Evolutionary conservation across 148 eudicot genomes (phyloP).

Genomic region (Persicaria maculosa): DNA sequence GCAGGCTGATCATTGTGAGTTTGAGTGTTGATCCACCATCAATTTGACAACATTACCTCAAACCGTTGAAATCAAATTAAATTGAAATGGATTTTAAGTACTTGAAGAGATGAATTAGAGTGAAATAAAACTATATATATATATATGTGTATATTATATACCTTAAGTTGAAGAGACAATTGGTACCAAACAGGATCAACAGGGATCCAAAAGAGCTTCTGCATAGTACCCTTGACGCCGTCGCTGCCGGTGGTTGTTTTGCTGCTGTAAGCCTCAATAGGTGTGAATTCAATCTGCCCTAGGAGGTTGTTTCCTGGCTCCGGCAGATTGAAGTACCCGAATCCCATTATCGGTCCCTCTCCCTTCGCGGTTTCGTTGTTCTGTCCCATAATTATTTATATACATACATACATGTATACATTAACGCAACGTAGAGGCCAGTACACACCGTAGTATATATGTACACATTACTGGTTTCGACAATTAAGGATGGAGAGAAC

Average conservation of each 20-base stretch:
- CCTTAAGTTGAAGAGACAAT: background rate
- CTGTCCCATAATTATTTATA: background rate
- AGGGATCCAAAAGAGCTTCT: background rate
- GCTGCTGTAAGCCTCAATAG: background rate
- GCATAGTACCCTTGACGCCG: background rate
- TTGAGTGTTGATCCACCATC: too few species aligned
- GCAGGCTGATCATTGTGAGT: too few species aligned
- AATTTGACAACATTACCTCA: too few species aligned
- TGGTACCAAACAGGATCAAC: background rate
- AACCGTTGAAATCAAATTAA: too few species aligned
- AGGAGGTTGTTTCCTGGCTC: background rate
- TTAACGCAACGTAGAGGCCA: too few species aligned
- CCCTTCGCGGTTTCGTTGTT: background rate
- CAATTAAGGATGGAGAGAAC: background rate
- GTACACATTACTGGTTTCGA: background rate
- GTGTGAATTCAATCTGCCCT: background rate
- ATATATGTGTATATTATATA: too few species aligned
- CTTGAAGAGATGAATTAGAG: too few species aligned
- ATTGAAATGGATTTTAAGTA: too few species aligned
- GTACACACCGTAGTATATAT: too few species aligned
- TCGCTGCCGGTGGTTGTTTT: background rate
- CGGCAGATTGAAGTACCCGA: background rate
- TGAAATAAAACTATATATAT: too few species aligned
- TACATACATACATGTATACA: background rate
- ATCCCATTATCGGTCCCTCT: background rate